phyloP scores from a whole-genome alignment of 345 rosid genomes.

The Microcos paniculata region DNA sequence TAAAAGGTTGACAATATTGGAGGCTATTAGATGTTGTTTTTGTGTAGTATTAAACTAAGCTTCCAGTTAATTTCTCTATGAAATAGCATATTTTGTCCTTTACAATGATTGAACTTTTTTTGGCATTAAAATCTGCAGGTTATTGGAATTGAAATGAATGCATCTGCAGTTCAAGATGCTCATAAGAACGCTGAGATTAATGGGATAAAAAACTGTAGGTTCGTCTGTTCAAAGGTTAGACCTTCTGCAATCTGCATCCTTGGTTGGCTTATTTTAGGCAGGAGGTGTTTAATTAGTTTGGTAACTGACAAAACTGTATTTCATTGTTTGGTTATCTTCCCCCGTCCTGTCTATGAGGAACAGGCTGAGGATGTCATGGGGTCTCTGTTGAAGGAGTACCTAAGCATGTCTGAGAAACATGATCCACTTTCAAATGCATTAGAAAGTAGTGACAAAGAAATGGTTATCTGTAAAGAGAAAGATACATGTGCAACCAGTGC shows the following conservation, averaged over 20 bases:
- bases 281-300: background rate
- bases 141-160: conserved; percentile 95
- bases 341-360: conserved; percentile 10
- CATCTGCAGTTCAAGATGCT: conserved; percentile 95
- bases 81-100: background rate
- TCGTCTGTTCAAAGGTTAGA: conserved; percentile 83
- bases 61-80: background rate
- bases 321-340: background rate
- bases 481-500: conserved; percentile 17
- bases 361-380: conserved; percentile 96
- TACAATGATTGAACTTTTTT: conserved; percentile 14
- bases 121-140: conserved; percentile 45
- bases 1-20: background rate
- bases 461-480: conserved; percentile 34
- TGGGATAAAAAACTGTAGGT: conserved; percentile 83
- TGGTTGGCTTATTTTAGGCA: background rate
- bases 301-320: background rate
- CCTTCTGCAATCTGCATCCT: conserved; percentile 6
- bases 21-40: background rate
- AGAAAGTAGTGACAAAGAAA: conserved; percentile 30
- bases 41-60: conserved; percentile 1
- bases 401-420: conserved; percentile 41
- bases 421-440: conserved; percentile 31
- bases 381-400: conserved; percentile 71
- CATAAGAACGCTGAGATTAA: conserved; percentile 82